A percentile compares a stretch with the other conserved stretches of the same genome.
Evolutionary conservation across 1,284 basidiomycete genomes (phyloP).

Genomic region (Cryptococcus sp.): DNA sequence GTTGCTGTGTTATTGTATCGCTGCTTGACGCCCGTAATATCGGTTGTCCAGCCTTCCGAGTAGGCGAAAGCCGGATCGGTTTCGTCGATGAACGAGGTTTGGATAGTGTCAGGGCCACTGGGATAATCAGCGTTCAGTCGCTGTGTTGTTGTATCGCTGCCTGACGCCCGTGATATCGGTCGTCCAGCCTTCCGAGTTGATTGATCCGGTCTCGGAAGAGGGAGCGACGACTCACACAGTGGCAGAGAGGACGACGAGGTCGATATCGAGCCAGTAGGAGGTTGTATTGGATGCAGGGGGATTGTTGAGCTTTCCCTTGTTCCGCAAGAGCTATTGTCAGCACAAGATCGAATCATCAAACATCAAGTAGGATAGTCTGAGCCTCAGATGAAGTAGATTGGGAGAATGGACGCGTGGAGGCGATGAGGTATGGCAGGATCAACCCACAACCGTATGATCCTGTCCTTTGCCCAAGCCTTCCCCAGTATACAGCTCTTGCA

Average conservation of each 20-base stretch:
- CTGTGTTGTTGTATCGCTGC: background rate
- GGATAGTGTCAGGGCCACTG: background rate
- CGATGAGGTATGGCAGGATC: background rate
- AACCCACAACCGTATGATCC: background rate
- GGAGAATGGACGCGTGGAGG: no score
- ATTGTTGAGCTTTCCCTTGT: background rate
- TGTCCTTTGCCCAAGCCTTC: background rate
- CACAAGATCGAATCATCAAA: no score
- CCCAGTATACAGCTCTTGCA: background rate
- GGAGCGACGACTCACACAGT: background rate
- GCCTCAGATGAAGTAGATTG: no score
- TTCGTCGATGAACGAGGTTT: background rate
- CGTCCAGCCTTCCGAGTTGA: background rate
- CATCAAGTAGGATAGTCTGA: no score
- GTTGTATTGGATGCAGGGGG: background rate
- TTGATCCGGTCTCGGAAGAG: background rate
- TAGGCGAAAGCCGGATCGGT: background rate
- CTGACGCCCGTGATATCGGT: background rate
- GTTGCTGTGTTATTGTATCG: background rate
- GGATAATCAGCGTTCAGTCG: background rate
- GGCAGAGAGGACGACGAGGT: background rate
- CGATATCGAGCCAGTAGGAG: background rate
- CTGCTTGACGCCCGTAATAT: background rate
- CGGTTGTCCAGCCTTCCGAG: background rate
- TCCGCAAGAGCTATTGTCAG: background rate